phyloP scores from a whole-genome alignment of 345 rosid genomes.

The Excoecaria cochinchinensis region DNA sequence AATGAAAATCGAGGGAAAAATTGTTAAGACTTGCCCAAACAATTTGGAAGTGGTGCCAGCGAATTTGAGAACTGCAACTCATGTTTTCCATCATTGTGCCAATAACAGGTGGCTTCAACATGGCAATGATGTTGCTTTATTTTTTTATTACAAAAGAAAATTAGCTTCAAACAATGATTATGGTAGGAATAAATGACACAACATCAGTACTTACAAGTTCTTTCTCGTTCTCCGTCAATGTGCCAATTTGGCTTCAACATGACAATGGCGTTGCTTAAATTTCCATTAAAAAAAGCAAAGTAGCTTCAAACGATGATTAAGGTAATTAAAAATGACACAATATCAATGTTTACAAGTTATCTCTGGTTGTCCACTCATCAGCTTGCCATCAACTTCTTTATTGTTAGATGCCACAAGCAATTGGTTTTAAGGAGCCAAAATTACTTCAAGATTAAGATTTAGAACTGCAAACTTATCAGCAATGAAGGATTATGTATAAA shows the following conservation, averaged over 20 bases:
- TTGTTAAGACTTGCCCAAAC: neutral
- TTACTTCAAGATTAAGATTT: neutral
- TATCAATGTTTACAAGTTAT: neutral
- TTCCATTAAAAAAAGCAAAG: neutral
- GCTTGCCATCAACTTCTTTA: neutral
- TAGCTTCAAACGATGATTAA: neutral
- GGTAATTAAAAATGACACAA: neutral
- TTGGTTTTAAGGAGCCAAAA: neutral
- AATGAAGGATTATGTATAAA: neutral
- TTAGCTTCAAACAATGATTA: neutral
- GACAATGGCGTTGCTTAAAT: no score
- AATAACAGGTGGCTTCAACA: conserved; percentile 2
- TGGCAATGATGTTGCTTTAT: no score
- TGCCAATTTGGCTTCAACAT: neutral
- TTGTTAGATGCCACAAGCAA: neutral
- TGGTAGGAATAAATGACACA: neutral
- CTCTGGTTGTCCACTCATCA: neutral
- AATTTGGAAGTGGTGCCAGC: neutral
- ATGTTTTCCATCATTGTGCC: no score
- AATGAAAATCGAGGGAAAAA: neutral
- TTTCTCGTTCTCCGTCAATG: neutral
- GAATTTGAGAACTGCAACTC: neutral
- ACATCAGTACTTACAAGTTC: neutral
- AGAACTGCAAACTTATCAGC: neutral
- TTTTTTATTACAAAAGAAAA: neutral